Base-by-base conservation (phyloP, 805 yeast genomes). In the Wickerhamomyces chaumierensis region DNA sequence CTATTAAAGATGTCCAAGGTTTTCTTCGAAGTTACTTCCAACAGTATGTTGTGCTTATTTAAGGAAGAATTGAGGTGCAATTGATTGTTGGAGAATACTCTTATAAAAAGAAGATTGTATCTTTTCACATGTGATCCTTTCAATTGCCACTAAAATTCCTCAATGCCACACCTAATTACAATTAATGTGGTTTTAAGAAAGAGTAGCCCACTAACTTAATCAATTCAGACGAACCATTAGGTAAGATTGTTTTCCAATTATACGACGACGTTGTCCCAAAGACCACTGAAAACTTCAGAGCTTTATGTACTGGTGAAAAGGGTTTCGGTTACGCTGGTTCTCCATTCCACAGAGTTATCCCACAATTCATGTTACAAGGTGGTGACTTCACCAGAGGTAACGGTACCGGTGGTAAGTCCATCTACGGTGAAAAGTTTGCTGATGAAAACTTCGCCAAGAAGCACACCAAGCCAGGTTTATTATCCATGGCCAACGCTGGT, bases 401-500 rank as follows among this genome's bases (percentile, higher is more conserved):
- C 69, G 98, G 98, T 63, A 82, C 94, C 56, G 98, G 98, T 64
- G 98, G 98, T 65, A 81, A 80, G 65, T 81, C 90, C 44, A 83
- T 83, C 66, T 83, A 82, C 63, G 90, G 90, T 52, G 77, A 72
- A 44, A 78, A 72, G 60, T 82, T 82, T 65, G 70, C 70, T 35
- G 94, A 82, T 56, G 94, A 82, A 62, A 81, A 80, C 74, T 82
- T 82, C 58, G 48, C 55, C 58, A 68, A 69, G 68, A 78, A 63
- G 58, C 96, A 90, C 77, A 68, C 69, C 68, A 70, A 77, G 64
- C 78, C 94, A 71, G 73, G 87, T 74, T 67, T 81, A 65, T 63
- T 85, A 60, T 84, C 95, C 46, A 90, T 90, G 96, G 96, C 96
- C 62, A 90, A 90, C 62, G 94, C 96, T 48, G 96, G 96, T 53